phyloP scores from a whole-genome alignment of 1,284 basidiomycete species.

The Puccinia brachypodii region DNA sequence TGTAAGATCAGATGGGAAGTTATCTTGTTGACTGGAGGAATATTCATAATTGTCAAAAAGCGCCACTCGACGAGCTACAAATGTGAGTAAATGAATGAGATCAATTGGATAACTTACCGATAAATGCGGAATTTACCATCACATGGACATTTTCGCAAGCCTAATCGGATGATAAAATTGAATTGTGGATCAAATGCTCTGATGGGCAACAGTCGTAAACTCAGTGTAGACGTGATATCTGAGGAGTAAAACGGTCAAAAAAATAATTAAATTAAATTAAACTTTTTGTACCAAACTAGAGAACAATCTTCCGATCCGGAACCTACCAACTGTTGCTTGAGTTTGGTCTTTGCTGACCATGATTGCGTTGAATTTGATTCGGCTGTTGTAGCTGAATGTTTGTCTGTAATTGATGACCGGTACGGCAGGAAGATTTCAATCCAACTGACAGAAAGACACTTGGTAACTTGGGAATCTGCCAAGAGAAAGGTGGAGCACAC shows the following conservation, averaged over 20 bases:
- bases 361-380: slow-evolving; percentile 20
- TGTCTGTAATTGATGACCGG: not conserved
- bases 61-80: not conserved
- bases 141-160: slow-evolving; percentile 7
- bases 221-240: slow-evolving; percentile 9
- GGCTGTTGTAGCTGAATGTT: not conserved
- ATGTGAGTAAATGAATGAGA: not conserved
- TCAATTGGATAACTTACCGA: slow-evolving; percentile 1
- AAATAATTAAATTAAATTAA: not conserved
- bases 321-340: slow-evolving; percentile 21
- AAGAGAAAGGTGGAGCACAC: not conserved
- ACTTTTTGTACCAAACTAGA: not conserved
- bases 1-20: slow-evolving; percentile 37
- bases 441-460: not conserved
- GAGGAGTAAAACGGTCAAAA: not conserved
- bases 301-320: too few relatives aligned
- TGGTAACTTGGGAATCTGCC: not conserved
- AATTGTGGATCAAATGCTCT: not conserved
- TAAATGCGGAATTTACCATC: slow-evolving; percentile 42
- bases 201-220: not conserved
- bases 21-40: slow-evolving; percentile 38
- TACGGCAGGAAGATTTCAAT: not conserved
- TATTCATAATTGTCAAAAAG: not conserved
- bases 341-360: slow-evolving; percentile 41
- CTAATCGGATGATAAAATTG: slow-evolving; percentile 25